phyloP scores from a whole-genome alignment of 106 monocot genomes.

The Dioscorea alata region DNA sequence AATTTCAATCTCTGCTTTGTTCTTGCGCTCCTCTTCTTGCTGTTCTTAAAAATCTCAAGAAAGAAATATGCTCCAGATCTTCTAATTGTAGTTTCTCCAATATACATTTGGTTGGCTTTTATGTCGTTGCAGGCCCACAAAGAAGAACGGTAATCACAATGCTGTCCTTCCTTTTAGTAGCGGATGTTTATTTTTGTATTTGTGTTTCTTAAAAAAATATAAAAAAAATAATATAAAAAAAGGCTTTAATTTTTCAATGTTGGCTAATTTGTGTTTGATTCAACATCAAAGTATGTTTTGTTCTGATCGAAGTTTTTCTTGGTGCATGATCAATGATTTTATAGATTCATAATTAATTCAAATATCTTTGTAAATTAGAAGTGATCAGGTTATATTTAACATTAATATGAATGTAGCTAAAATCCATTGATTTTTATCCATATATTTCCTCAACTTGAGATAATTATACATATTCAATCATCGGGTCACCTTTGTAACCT shows the following conservation, averaged over 20 bases:
- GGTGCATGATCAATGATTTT: too few species aligned
- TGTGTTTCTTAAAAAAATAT: not conserved
- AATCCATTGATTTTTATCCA: too few species aligned
- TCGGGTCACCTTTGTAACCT: too few species aligned
- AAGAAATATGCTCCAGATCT: slow-evolving; percentile 84
- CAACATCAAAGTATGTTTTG: too few species aligned
- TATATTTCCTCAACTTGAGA: too few species aligned
- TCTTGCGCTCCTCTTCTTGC: slow-evolving; percentile 76
- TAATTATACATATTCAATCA: too few species aligned
- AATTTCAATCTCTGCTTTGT: slow-evolving; percentile 91
- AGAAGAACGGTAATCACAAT: slow-evolving; percentile 78
- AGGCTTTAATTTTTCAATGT: not conserved
- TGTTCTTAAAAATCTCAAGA: slow-evolving; percentile 49
- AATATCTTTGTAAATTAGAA: too few species aligned
- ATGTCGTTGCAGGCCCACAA: slow-evolving; percentile 97
- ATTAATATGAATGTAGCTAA: too few species aligned
- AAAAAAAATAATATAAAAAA: too few species aligned
- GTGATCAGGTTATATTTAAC: too few species aligned
- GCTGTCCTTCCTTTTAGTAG: not conserved
- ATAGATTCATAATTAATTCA: too few species aligned
- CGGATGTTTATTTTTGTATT: not conserved
- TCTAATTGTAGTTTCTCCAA: slow-evolving; percentile 70
- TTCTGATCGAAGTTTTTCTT: too few species aligned
- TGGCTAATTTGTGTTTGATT: not conserved
- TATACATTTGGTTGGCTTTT: slow-evolving; percentile 93